These are phyloP conservation scores for Paramecium primaurelia DNA, from an alignment of 73 alveolate genomes.

Conservation along the genomic window DNA sequence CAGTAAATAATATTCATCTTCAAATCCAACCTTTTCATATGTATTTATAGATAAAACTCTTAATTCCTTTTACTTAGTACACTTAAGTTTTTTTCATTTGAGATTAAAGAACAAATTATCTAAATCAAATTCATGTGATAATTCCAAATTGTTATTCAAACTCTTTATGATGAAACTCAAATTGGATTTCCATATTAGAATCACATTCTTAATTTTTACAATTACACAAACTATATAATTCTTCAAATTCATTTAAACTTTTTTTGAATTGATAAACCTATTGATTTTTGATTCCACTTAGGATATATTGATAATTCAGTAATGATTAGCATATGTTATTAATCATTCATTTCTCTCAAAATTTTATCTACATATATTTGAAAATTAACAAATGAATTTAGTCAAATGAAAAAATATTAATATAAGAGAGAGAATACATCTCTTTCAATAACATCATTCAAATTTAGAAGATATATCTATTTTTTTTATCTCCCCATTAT, in stretches of 20 bases:
- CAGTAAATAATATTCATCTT: background rate
- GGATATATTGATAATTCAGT: background rate
- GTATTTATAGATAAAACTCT: background rate
- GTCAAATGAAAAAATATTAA: background rate
- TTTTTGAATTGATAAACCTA: background rate
- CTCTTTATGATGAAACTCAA: background rate
- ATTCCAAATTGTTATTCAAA: background rate
- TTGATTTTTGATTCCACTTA: background rate
- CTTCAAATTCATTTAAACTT: background rate
- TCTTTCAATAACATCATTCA: background rate
- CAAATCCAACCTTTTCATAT: background rate
- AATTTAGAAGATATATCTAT: background rate
- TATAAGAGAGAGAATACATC: background rate
- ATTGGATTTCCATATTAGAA: background rate
- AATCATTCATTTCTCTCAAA: background rate
- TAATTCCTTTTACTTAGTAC: no score
- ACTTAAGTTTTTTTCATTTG: background rate
- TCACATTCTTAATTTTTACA: background rate
- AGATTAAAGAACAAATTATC: background rate
- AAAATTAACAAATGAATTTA: background rate
- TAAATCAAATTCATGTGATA: background rate
- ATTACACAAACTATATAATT: background rate
- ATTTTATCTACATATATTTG: background rate
- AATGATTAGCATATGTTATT: background rate
- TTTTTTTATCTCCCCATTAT: background rate